phyloP scores from a whole-genome alignment of 306 rosid species.

The Corylus heterophylla region DNA sequence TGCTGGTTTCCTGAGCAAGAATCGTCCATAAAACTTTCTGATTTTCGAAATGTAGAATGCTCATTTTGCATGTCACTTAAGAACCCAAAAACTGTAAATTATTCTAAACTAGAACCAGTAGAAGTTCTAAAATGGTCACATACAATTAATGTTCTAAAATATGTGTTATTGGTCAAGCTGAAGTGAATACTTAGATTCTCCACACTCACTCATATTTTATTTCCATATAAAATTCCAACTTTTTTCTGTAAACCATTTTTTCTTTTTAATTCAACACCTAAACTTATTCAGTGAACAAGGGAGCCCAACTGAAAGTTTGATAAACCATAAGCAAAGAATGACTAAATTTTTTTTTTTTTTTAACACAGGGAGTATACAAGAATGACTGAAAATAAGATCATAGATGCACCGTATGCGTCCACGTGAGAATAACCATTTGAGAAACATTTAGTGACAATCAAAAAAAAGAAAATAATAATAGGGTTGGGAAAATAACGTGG shows the following conservation, averaged over 20 bases:
- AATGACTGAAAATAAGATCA: no score
- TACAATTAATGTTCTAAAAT: not conserved
- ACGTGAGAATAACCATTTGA: not conserved
- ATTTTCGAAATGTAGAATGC: not conserved
- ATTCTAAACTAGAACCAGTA: not conserved
- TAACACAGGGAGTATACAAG: no score
- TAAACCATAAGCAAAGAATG: not conserved
- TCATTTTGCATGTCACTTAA: not conserved
- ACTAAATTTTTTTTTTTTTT: no score
- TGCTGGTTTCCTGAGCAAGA: not conserved
- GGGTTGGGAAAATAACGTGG: not conserved
- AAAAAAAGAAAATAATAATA: not conserved
- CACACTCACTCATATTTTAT: not conserved
- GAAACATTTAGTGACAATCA: not conserved
- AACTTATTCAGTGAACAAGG: not conserved
- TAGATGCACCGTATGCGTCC: no score
- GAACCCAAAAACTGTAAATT: not conserved
- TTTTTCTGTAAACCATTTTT: no score
- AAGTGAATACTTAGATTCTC: not conserved
- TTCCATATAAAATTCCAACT: not conserved
- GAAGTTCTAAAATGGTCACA: not conserved
- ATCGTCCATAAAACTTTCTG: not conserved
- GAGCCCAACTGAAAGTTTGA: not conserved
- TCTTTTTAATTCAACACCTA: not conserved
- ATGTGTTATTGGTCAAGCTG: not conserved